Conservation (phyloP, 441 rosid species). For the Pelargonium myrrhifolium region DNA sequence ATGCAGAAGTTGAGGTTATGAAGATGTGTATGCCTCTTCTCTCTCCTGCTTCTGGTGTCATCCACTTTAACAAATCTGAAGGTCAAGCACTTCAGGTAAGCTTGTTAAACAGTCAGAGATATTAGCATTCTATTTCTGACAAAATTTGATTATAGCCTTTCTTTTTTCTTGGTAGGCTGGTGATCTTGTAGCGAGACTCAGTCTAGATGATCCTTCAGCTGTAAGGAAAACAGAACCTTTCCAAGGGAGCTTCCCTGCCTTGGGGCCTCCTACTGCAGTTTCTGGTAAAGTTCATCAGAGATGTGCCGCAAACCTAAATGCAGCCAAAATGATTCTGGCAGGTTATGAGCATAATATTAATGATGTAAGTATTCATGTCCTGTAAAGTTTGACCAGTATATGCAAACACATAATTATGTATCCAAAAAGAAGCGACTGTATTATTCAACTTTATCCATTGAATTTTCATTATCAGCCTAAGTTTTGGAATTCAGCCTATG, state of each 20-base stretch:
- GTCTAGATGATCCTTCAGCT: slow-evolving; percentile 98
- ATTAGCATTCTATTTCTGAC: neutral
- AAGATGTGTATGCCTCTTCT: slow-evolving; percentile 99
- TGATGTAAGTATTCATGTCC: slow-evolving; percentile 48
- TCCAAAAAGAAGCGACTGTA: slow-evolving; percentile 5
- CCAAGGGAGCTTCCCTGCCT: slow-evolving; percentile 76
- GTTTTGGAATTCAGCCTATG: neutral
- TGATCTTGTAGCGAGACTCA: slow-evolving; percentile 94
- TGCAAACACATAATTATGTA: neutral
- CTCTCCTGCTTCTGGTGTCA: slow-evolving; percentile 94
- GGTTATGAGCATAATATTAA: slow-evolving; percentile 94
- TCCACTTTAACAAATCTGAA: slow-evolving; percentile 84
- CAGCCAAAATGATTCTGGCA: slow-evolving; percentile 96
- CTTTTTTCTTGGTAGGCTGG: slow-evolving; percentile 62
- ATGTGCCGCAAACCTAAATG: slow-evolving; percentile 92
- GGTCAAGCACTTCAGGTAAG: slow-evolving; percentile 99
- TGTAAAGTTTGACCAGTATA: slow-evolving; percentile 2
- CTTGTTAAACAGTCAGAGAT: slow-evolving; percentile 8
- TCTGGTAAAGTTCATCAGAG: slow-evolving; percentile 98
- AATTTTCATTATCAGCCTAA: neutral
- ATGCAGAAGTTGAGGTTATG: slow-evolving; percentile 99
- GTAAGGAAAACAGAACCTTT: slow-evolving; percentile 97
- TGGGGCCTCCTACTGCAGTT: slow-evolving; percentile 94
- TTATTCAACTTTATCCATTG: neutral
- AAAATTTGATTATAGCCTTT: slow-evolving; percentile 7